Conservation (phyloP, 495 filamentous ascomycete species). For the Xylaria venustula region DNA sequence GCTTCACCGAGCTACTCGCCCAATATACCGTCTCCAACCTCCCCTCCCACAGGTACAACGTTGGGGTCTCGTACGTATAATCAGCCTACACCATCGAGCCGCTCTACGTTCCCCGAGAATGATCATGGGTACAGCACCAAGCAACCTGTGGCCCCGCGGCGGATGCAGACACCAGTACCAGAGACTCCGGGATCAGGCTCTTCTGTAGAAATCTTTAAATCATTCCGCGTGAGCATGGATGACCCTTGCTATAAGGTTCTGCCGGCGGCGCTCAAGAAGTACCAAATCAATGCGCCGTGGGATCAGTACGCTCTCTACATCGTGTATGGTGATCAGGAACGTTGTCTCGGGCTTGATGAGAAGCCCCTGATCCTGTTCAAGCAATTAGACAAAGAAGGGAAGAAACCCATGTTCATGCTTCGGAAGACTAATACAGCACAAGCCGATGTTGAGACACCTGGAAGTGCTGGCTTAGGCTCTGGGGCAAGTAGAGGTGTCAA, state of each 20-base stretch:
- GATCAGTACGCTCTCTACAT: slow-evolving; percentile 97
- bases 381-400: slow-evolving; percentile 90
- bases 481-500: slow-evolving; percentile 31
- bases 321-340: slow-evolving; percentile 94
- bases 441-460: slow-evolving; percentile 41
- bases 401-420: slow-evolving; percentile 99
- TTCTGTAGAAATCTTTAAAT: slow-evolving; percentile 94
- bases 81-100: slow-evolving; percentile 44
- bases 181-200: slow-evolving; percentile 49
- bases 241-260: slow-evolving; percentile 97
- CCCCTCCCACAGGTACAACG: slow-evolving; percentile 58
- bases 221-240: slow-evolving; percentile 94
- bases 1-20: slow-evolving; percentile 63
- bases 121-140: slow-evolving; percentile 49
- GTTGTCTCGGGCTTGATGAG: slow-evolving; percentile 87
- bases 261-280: slow-evolving; percentile 92
- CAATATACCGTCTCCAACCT: slow-evolving; percentile 81
- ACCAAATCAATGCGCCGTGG: slow-evolving; percentile 97
- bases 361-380: slow-evolving; percentile 95
- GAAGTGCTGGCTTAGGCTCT: slow-evolving; percentile 47
- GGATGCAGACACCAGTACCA: slow-evolving; percentile 51
- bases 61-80: slow-evolving; percentile 57
- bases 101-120: slow-evolving; percentile 47
- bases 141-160: slow-evolving; percentile 39
- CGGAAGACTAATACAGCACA: slow-evolving; percentile 60